Percentiles rank a stretch among this genome's conserved stretches.
phyloP scores from a whole-genome alignment of 163 green algal genomes.

The Scenedesmus sp. region DNA sequence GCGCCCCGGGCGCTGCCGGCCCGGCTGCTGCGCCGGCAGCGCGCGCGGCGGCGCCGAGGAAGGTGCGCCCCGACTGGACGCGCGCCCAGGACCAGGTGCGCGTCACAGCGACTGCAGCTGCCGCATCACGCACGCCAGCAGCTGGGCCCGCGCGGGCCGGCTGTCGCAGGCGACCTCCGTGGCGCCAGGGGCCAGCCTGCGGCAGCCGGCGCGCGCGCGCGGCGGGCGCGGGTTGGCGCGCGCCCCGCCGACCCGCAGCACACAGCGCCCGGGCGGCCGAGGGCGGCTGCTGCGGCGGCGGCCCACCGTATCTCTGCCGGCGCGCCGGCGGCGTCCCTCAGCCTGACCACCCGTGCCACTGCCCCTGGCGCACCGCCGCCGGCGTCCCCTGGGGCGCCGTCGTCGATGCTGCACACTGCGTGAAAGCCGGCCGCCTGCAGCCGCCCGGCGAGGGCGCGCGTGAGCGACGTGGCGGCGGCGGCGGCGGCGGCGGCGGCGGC shows the following conservation, averaged over 20 bases:
- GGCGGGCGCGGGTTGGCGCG: too few species aligned
- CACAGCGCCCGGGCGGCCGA: too few species aligned
- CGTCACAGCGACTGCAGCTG: background rate
- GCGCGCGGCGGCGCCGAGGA: too few species aligned
- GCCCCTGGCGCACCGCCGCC: too few species aligned
- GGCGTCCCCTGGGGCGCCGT: background rate
- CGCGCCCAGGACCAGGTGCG: background rate
- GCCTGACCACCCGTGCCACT: conserved; percentile 9
- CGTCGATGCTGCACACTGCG: background rate
- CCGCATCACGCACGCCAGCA: background rate
- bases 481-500: too few species aligned
- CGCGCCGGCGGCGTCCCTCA: background rate
- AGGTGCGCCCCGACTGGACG: too few species aligned
- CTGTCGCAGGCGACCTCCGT: conserved; percentile 21
- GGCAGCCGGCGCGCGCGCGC: background rate
- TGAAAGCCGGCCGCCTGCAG: conserved; percentile 22
- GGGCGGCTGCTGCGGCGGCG: background rate
- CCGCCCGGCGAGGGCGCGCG: too few species aligned
- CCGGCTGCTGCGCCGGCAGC: too few species aligned
- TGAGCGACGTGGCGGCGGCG: too few species aligned
- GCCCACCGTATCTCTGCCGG: conserved; percentile 26
- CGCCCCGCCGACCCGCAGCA: too few species aligned
- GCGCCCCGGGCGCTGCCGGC: too few species aligned
- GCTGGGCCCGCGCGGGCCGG: background rate
- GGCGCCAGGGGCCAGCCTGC: conserved; percentile 9